These are phyloP conservation scores for Obelidium mucronatum DNA, from an alignment of 192 early-diverging fungal genomes.

Conservation along the genomic window DNA sequence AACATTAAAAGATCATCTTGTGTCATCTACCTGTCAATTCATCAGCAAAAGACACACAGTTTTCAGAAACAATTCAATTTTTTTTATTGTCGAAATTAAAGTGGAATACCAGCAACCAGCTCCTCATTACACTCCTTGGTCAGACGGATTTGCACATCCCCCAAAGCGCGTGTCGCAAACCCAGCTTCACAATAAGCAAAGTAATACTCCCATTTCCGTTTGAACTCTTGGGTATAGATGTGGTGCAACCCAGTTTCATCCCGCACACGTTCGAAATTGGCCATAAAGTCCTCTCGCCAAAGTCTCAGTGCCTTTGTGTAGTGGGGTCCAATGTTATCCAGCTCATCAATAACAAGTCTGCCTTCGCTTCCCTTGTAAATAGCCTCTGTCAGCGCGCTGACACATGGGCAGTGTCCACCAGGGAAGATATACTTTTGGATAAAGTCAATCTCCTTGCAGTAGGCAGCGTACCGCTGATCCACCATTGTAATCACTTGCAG, in stretches of 20 bases:
- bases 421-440: slow-evolving; percentile 83
- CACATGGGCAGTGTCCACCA: slow-evolving; percentile 74
- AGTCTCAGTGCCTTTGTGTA: slow-evolving; percentile 72
- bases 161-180: slow-evolving; percentile 73
- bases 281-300: slow-evolving; percentile 72
- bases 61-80: no score
- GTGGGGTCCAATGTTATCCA: slow-evolving; percentile 73
- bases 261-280: slow-evolving; percentile 60
- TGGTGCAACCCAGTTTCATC: slow-evolving; percentile 36
- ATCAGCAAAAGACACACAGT: no score
- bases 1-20: no score
- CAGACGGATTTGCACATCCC: slow-evolving; percentile 64
- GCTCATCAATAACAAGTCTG: slow-evolving; percentile 62
- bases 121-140: slow-evolving; percentile 46
- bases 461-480: slow-evolving; percentile 67
- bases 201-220: slow-evolving; percentile 81
- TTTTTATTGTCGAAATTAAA: slow-evolving; percentile 29
- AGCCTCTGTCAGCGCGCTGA: slow-evolving; percentile 62
- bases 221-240: slow-evolving; percentile 67
- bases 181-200: slow-evolving; percentile 84
- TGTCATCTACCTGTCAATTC: no score
- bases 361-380: slow-evolving; percentile 61
- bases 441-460: slow-evolving; percentile 66
- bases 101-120: slow-evolving; percentile 49
- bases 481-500: slow-evolving; percentile 78